phyloP scores from a whole-genome alignment of 2,329 filamentous ascomycete genomes.

The Beauveria sp. region DNA sequence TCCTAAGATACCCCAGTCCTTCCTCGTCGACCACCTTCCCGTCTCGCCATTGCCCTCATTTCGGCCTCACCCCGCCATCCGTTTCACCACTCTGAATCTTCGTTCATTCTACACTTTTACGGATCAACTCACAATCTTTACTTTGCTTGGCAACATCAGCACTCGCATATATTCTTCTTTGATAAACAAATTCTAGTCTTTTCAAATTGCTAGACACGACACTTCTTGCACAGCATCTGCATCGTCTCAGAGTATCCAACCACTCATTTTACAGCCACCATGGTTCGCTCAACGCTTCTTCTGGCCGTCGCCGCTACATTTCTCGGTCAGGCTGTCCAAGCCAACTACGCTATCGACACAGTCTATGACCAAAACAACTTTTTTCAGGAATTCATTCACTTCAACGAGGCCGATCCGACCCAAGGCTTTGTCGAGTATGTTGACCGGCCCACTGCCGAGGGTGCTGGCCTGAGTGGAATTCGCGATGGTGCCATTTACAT shows the following conservation, averaged over 20 bases:
- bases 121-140: background rate
- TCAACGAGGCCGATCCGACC: slow-evolving; percentile 57
- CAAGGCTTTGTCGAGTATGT: slow-evolving; percentile 68
- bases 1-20: background rate
- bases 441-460: slow-evolving; percentile 48
- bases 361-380: slow-evolving; percentile 47
- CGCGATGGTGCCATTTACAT: slow-evolving; percentile 53
- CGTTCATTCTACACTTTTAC: background rate
- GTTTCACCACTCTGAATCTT: background rate
- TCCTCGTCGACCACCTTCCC: background rate
- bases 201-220: background rate
- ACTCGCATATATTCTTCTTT: background rate
- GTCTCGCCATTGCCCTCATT: background rate
- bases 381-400: slow-evolving; percentile 50
- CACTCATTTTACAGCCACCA: slow-evolving; percentile 2
- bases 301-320: slow-evolving; percentile 24
- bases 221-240: background rate
- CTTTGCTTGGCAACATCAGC: background rate
- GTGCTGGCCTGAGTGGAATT: slow-evolving; percentile 50
- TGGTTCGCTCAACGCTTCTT: slow-evolving; percentile 20
- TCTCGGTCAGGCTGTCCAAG: slow-evolving; percentile 19
- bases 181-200: background rate
- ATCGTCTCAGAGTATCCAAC: background rate
- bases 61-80: background rate
- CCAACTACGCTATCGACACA: slow-evolving; percentile 39